phyloP scores from a whole-genome alignment of 176 grass and related monocot species.

The Aegilops umbellulata region DNA sequence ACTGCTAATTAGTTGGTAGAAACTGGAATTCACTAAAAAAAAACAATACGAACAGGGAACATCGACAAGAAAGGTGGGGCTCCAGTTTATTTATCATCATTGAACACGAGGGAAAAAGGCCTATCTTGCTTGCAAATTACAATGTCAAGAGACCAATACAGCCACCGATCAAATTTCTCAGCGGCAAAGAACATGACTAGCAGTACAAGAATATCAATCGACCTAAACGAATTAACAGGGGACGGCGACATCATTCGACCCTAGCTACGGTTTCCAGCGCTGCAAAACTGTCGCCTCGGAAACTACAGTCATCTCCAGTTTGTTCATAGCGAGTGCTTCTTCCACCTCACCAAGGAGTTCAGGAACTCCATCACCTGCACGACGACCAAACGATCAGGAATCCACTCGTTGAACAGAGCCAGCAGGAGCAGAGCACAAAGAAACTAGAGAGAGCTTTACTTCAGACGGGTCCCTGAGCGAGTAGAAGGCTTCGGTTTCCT shows the following conservation, averaged over 20 bases:
- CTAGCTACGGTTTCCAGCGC: slow-evolving; percentile 29
- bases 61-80: not conserved
- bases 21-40: not conserved
- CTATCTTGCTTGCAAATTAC: slow-evolving; percentile 29
- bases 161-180: slow-evolving; percentile 8
- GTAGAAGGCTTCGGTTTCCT: slow-evolving; percentile 77
- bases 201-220: not conserved
- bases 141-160: not conserved
- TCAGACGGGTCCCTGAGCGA: slow-evolving; percentile 89
- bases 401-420: not conserved
- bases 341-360: slow-evolving; percentile 66
- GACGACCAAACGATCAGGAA: slow-evolving; percentile 1
- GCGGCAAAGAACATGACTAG: slow-evolving; percentile 8
- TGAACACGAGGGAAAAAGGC: not conserved
- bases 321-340: slow-evolving; percentile 43
- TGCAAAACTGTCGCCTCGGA: slow-evolving; percentile 32
- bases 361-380: slow-evolving; percentile 80
- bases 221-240: slow-evolving; percentile 34
- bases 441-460: slow-evolving; percentile 28
- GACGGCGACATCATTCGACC: not conserved
- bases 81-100: slow-evolving; percentile 21
- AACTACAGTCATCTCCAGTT: not conserved
- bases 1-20: too few species aligned
- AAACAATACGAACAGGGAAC: not conserved
- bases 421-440: not conserved